Percentiles rank a stretch among this genome's conserved stretches.
phyloP scores from a whole-genome alignment of 257 asterid species.

The Eustoma russellianum region DNA sequence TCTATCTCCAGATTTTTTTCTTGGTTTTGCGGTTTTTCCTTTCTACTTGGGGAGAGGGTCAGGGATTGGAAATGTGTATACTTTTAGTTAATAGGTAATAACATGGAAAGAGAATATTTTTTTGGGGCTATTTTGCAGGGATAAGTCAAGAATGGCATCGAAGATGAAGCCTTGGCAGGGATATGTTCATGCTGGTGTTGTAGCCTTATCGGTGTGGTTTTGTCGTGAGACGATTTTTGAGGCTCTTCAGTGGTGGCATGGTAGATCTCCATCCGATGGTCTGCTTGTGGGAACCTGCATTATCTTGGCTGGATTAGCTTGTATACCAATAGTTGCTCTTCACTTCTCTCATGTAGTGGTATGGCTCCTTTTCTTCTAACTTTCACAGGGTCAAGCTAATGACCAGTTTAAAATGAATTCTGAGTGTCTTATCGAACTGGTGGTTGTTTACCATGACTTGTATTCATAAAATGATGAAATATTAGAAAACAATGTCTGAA shows the following conservation, averaged over 20 bases:
- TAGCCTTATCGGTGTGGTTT: slow-evolving; percentile 88
- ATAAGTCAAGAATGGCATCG: slow-evolving; percentile 65
- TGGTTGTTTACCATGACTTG: no score
- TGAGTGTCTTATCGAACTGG: no score
- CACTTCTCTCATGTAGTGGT: slow-evolving; percentile 99
- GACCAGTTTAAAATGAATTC: no score
- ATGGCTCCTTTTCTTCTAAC: slow-evolving; percentile 10
- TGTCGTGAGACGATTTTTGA: slow-evolving; percentile 92
- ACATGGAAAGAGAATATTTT: background rate
- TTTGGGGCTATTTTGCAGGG: slow-evolving; percentile 49
- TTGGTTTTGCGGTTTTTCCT: background rate
- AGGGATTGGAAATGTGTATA: no score
- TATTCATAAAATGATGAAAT: no score
- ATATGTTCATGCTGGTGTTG: slow-evolving; percentile 73
- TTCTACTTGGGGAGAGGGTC: background rate
- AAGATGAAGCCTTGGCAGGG: slow-evolving; percentile 99
- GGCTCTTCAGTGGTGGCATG: slow-evolving; percentile 98
- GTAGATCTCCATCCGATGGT: slow-evolving; percentile 97
- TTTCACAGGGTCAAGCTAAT: background rate
- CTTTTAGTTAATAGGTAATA: background rate
- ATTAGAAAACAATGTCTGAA: no score
- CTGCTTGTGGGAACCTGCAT: slow-evolving; percentile 85
- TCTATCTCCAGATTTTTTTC: slow-evolving; percentile 2
- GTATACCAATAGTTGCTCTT: slow-evolving; percentile 80
- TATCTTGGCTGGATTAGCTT: slow-evolving; percentile 77